Evolutionary conservation across 495 filamentous ascomycete species (phyloP).

Genomic region (Staphylotrichum longicolle): DNA sequence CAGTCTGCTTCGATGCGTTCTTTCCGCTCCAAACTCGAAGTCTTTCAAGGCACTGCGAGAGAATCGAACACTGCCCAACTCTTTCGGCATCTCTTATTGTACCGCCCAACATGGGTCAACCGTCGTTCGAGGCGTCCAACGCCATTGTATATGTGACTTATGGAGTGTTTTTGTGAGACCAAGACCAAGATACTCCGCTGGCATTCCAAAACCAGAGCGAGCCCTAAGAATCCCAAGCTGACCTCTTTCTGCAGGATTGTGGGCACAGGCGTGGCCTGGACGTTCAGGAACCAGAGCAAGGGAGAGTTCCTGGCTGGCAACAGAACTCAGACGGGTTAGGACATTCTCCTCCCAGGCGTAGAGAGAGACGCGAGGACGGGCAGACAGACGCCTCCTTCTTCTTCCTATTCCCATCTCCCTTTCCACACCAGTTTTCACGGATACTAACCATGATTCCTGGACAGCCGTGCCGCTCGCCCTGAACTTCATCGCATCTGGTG

Average conservation of each 20-base stretch:
- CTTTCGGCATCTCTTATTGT: not conserved
- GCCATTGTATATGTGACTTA: constrained; percentile 75
- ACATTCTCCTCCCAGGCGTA: constrained; percentile 11
- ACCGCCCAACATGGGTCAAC: constrained; percentile 57
- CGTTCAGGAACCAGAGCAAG: constrained; percentile 65
- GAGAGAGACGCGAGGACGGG: constrained; percentile 13
- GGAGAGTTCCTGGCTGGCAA: constrained; percentile 66
- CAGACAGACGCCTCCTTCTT: constrained; percentile 6
- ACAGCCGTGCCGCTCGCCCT: constrained; percentile 69
- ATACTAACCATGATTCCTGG: constrained; percentile 21
- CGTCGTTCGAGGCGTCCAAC: constrained; percentile 68
- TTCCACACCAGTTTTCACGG: not conserved
- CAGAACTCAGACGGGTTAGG: constrained; percentile 73
- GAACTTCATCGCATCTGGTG: constrained; percentile 82
- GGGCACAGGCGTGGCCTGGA: constrained; percentile 66
- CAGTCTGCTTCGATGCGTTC: not conserved
- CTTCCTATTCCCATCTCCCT: constrained; percentile 11
- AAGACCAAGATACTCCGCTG: not conserved
- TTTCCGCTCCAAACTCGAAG: not conserved
- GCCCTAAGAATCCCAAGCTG: not conserved
- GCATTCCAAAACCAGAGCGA: not conserved
- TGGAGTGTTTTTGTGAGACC: constrained; percentile 63
- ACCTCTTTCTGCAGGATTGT: constrained; percentile 46
- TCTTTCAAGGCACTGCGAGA: not conserved
- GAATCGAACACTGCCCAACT: not conserved